Percentiles rank a stretch among this genome's conserved stretches.
Evolutionary conservation across 768 basidiomycete species (phyloP).

Genomic region (Leccinum pellstonianum): DNA sequence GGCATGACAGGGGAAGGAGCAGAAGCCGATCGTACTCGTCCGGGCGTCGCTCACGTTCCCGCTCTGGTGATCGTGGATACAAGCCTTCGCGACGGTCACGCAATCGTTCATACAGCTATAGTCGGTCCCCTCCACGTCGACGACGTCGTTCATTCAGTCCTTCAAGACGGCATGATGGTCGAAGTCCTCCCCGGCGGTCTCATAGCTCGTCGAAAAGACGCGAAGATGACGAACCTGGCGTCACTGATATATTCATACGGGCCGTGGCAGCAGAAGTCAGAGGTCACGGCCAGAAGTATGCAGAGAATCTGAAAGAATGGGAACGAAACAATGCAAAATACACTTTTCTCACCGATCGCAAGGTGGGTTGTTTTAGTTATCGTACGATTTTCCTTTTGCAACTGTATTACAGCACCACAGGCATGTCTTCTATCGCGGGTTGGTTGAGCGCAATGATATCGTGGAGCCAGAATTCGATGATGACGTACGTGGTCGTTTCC

Average conservation of each 20-base stretch:
- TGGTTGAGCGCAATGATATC: slow-evolving; percentile 55
- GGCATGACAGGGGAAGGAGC: slow-evolving; percentile 24
- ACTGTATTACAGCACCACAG: slow-evolving; percentile 55
- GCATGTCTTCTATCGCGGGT: slow-evolving; percentile 67
- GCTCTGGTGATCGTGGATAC: slow-evolving; percentile 32
- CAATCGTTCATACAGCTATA: slow-evolving; percentile 30
- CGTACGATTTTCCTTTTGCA: slow-evolving; percentile 4
- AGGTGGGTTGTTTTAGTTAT: slow-evolving; percentile 39
- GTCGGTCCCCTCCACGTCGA: slow-evolving; percentile 38
- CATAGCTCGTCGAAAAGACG: slow-evolving; percentile 31
- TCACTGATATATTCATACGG: slow-evolving; percentile 82
- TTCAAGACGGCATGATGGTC: slow-evolving; percentile 41
- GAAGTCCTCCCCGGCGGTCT: slow-evolving; percentile 49
- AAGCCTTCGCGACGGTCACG: slow-evolving; percentile 23
- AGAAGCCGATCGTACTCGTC: slow-evolving; percentile 28
- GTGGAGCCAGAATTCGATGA: slow-evolving; percentile 77
- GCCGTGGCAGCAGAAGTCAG: slow-evolving; percentile 85
- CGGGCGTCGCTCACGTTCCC: slow-evolving; percentile 30
- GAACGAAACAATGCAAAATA: slow-evolving; percentile 84
- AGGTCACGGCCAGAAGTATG: slow-evolving; percentile 76
- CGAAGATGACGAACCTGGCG: slow-evolving; percentile 55
- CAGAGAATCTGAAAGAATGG: slow-evolving; percentile 66
- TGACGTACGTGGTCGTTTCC: slow-evolving; percentile 48
- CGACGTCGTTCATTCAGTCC: slow-evolving; percentile 50
- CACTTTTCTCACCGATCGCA: slow-evolving; percentile 62